Evolutionary conservation across 1,284 basidiomycete genomes (phyloP).

Genomic region (Rugiboletus extremiorientalis): DNA sequence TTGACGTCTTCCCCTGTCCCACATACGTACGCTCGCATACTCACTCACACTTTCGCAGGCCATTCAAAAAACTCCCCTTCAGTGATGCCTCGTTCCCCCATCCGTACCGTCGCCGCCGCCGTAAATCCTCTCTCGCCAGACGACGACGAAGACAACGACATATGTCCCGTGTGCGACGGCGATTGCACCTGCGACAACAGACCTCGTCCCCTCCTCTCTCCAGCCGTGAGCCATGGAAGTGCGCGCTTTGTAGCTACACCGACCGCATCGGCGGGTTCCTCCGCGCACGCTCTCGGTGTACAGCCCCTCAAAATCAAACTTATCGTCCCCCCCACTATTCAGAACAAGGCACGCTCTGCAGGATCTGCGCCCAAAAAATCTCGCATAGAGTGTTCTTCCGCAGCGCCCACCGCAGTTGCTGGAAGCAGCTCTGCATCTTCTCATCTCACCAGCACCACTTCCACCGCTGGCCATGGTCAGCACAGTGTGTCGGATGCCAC

Average conservation of each 20-base stretch:
- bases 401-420: conserved; percentile 17
- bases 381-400: conserved; percentile 15
- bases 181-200: conserved; percentile 72
- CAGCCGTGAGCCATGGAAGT: conserved; percentile 27
- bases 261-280: conserved; percentile 25
- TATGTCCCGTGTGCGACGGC: conserved; percentile 84
- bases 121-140: conserved; percentile 36
- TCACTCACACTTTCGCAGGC: conserved; percentile 39
- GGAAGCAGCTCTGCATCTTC: conserved; percentile 15
- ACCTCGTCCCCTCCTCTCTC: conserved; percentile 33
- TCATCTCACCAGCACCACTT: conserved; percentile 16
- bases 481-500: conserved; percentile 29
- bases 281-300: conserved; percentile 24
- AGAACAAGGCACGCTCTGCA: conserved; percentile 40
- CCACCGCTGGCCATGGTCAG: conserved; percentile 30
- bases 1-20: conserved; percentile 24
- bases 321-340: conserved; percentile 56
- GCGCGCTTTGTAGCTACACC: conserved; percentile 30
- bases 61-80: conserved; percentile 56
- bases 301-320: conserved; percentile 74
- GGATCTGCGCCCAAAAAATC: conserved; percentile 24
- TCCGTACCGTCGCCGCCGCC: conserved; percentile 58
- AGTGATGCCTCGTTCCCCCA: conserved; percentile 65
- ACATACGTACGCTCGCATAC: conserved; percentile 26
- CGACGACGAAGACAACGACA: conserved; percentile 75